Percentiles rank a stretch among this genome's conserved stretches.
These are phyloP conservation scores for Meyerozyma guilliermondii DNA, from an alignment of 1,139 yeast species.

Conservation along the genomic window DNA sequence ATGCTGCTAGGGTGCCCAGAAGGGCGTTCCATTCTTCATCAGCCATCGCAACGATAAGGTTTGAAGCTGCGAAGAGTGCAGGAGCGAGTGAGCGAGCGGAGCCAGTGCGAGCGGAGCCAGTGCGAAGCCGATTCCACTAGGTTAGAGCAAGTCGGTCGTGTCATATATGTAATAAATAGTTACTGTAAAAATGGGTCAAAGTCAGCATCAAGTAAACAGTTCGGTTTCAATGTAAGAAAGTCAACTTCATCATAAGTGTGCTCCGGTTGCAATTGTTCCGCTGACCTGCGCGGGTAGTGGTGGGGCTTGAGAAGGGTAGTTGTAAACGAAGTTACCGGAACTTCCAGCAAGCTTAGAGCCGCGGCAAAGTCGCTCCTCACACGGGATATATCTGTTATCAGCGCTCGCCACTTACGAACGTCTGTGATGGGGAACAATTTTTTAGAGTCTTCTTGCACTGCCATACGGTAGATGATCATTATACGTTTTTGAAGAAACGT, in stretches of 20 bases:
- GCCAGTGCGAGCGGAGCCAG: too few relatives aligned
- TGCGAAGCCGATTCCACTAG: too few relatives aligned
- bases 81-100: background rate
- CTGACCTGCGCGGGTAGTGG: slow-evolving; percentile 22
- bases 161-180: background rate
- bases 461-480: slow-evolving; percentile 20
- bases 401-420: slow-evolving; percentile 25
- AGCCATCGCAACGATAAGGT: background rate
- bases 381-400: slow-evolving; percentile 21
- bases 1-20: slow-evolving; percentile 35
- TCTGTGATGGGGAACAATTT: slow-evolving; percentile 26
- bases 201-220: background rate
- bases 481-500: slow-evolving; percentile 25
- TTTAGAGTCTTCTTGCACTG: slow-evolving; percentile 24
- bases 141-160: too few relatives aligned
- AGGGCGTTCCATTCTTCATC: slow-evolving; percentile 37
- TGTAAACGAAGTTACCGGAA: slow-evolving; percentile 22
- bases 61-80: background rate
- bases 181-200: background rate
- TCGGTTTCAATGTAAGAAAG: background rate
- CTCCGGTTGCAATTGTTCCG: background rate
- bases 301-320: slow-evolving; percentile 20
- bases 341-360: slow-evolving; percentile 23
- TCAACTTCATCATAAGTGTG: background rate
- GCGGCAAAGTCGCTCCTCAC: slow-evolving; percentile 23